These are phyloP conservation scores for Ceratobasidium theobromae DNA, from an alignment of 1,284 basidiomycete species.

Conservation along the genomic window DNA sequence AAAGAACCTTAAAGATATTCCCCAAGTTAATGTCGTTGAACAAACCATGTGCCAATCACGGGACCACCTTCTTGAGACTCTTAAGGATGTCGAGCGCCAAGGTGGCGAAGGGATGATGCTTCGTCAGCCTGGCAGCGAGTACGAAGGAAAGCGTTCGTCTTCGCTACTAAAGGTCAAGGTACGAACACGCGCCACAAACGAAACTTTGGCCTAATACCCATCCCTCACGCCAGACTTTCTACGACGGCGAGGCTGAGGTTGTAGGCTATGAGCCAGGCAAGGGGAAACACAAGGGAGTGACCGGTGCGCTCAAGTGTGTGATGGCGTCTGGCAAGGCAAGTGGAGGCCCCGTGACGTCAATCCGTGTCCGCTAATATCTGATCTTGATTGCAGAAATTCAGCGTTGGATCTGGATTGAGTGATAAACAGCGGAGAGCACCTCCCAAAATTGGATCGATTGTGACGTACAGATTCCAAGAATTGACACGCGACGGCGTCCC, in stretches of 20 bases:
- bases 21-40: constrained; percentile 54
- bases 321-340: constrained; percentile 64
- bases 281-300: constrained; percentile 54
- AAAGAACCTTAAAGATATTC: constrained; percentile 50
- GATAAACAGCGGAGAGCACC: constrained; percentile 56
- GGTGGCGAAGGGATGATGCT: constrained; percentile 72
- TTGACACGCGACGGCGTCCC: constrained; percentile 60
- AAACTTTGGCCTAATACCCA: neutral
- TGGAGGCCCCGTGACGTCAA: neutral
- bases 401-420: constrained; percentile 56
- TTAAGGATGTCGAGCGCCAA: constrained; percentile 56
- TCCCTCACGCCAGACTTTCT: constrained; percentile 50
- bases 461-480: constrained; percentile 67
- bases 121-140: constrained; percentile 54
- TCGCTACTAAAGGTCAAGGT: constrained; percentile 65
- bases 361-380: neutral
- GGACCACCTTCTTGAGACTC: constrained; percentile 56
- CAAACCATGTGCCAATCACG: constrained; percentile 53
- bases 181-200: constrained; percentile 1
- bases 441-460: constrained; percentile 60
- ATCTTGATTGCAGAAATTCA: constrained; percentile 49
- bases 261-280: constrained; percentile 59
- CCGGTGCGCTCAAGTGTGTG: constrained; percentile 59
- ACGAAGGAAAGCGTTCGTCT: constrained; percentile 56
- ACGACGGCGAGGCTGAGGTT: constrained; percentile 66